Evolutionary conservation across 2,329 filamentous ascomycete species (phyloP).

Genomic region (Alternaria dauci): DNA sequence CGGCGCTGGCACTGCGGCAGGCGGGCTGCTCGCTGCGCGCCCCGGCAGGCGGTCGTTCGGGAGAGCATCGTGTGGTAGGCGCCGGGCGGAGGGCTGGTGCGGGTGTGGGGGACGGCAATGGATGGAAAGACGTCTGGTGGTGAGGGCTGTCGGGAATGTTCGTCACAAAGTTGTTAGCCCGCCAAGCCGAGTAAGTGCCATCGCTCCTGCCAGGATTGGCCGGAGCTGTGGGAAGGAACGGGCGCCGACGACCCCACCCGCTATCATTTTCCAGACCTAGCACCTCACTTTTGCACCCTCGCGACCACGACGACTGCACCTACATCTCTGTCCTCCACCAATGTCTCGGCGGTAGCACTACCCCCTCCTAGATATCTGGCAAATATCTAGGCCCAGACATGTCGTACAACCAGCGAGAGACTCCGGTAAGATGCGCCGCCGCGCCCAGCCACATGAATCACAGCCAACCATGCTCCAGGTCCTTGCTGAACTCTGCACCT

Average conservation of each 20-base stretch:
- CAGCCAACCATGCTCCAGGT: conserved; percentile 66
- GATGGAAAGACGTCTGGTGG: conserved; percentile 43
- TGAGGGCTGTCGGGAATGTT: conserved; percentile 22
- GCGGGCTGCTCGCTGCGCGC: conserved; percentile 69
- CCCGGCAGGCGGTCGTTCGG: conserved; percentile 70
- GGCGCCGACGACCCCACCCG: conserved; percentile 20
- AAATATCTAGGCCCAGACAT: conserved; percentile 46
- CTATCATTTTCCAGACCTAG: conserved; percentile 12
- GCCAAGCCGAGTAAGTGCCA: conserved; percentile 22
- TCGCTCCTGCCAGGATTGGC: conserved; percentile 19
- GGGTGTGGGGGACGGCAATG: conserved; percentile 62
- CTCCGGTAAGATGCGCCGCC: conserved; percentile 42
- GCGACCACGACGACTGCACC: conserved; percentile 10
- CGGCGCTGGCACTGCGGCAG: conserved; percentile 65
- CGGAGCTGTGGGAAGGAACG: conserved; percentile 1
- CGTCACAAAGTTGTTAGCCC: conserved; percentile 18
- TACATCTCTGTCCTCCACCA: conserved; percentile 40
- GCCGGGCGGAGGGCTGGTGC: conserved; percentile 50
- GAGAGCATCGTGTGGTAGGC: conserved; percentile 67
- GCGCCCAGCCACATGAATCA: conserved; percentile 36
- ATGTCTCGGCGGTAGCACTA: conserved; percentile 45
- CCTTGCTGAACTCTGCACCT: conserved; percentile 85
- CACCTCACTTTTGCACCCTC: background rate
- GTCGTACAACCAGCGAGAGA: conserved; percentile 49
- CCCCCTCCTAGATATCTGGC: conserved; percentile 45